These are phyloP conservation scores for Fusarium sororula DNA, from an alignment of 2,329 filamentous ascomycete species.

Conservation along the genomic window DNA sequence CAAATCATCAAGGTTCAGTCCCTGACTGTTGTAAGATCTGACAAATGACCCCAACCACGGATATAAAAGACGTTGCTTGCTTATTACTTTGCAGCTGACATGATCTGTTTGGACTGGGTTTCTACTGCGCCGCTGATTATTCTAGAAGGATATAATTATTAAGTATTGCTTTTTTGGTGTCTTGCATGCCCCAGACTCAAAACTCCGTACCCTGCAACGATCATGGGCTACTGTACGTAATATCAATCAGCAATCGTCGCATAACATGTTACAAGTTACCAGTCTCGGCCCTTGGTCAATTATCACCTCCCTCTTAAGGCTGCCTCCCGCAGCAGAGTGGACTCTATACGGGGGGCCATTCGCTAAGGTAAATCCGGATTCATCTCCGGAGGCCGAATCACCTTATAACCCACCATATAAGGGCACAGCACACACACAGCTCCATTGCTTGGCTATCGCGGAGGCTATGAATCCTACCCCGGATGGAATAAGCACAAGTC, in stretches of 20 bases:
- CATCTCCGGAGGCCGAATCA: background rate
- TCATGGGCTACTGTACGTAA: background rate
- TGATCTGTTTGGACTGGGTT: background rate
- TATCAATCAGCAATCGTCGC: constrained; percentile 1
- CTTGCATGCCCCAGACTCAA: background rate
- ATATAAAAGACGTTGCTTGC: background rate
- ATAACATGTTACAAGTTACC: background rate
- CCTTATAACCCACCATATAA: background rate
- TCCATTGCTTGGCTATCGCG: background rate
- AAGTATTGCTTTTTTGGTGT: background rate
- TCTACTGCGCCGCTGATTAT: background rate
- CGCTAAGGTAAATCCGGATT: constrained; percentile 7
- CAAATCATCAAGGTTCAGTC: background rate
- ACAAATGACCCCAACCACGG: background rate
- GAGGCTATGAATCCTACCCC: background rate
- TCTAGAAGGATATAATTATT: background rate
- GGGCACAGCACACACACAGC: background rate
- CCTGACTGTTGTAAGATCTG: background rate
- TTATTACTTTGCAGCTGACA: background rate
- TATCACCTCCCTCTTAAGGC: constrained; percentile 24
- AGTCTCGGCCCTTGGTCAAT: background rate
- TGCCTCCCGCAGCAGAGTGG: constrained; percentile 11
- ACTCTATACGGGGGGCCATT: background rate
- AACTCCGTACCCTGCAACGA: constrained; percentile 10
- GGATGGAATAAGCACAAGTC: background rate